A percentile compares a stretch with the other conserved stretches of the same genome.
These are phyloP conservation scores for Cucurbita moschata DNA, from an alignment of 306 rosid species.

Conservation along the genomic window DNA sequence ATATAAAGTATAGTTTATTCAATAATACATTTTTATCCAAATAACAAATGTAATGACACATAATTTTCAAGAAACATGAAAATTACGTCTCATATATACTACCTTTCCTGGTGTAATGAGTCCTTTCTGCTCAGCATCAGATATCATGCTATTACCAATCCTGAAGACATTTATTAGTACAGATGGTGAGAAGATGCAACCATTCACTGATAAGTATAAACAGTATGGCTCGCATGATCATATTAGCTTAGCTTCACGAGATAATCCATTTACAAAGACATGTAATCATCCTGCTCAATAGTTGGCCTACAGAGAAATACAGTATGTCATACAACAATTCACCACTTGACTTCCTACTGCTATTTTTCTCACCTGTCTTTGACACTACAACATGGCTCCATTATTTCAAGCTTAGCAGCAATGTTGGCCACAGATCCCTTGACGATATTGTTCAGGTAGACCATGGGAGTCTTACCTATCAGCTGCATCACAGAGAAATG, in stretches of 20 bases:
- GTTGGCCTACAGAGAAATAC: neutral
- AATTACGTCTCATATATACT: neutral
- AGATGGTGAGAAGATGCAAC: neutral
- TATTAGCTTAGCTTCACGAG: neutral
- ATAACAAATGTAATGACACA: neutral
- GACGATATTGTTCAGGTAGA: slow-evolving; percentile 63
- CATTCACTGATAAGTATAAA: neutral
- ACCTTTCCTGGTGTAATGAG: slow-evolving; percentile 89
- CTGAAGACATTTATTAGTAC: slow-evolving; percentile 36
- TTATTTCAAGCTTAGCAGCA: slow-evolving; percentile 98
- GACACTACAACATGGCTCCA: slow-evolving; percentile 99
- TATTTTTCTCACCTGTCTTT: slow-evolving; percentile 66
- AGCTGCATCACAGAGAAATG: slow-evolving; percentile 41
- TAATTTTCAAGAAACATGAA: neutral
- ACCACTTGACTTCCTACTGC: neutral
- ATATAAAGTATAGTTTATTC: neutral
- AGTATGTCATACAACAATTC: neutral
- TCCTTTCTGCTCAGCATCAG: slow-evolving; percentile 87
- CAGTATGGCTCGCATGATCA: neutral
- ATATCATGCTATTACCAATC: slow-evolving; percentile 83
- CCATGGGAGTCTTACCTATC: slow-evolving; percentile 95
- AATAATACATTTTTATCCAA: neutral
- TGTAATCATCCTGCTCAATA: neutral
- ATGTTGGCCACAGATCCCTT: slow-evolving; percentile 78
- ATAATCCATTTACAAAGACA: neutral